Conservation (phyloP, 345 rosid genomes). For the Iberis pinnata region DNA sequence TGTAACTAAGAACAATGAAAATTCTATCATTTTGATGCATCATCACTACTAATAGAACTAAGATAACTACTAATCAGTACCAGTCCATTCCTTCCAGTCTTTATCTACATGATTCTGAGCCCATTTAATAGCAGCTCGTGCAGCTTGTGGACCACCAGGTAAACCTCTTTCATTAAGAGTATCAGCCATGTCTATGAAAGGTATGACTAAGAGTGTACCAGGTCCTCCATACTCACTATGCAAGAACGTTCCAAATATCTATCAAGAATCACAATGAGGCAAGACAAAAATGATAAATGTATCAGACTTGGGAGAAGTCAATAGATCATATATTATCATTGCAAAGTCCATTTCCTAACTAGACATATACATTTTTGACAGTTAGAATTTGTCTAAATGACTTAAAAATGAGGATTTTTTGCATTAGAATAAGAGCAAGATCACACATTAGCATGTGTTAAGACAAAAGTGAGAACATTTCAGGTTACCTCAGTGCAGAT, state of each 20-base stretch:
- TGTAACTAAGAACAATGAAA: background rate
- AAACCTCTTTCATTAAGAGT: slow-evolving; percentile 59
- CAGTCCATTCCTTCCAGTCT: slow-evolving; percentile 91
- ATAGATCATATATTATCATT: background rate
- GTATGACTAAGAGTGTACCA: slow-evolving; percentile 77
- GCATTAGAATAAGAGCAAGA: background rate
- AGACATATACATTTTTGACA: background rate
- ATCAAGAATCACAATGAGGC: slow-evolving; percentile 24
- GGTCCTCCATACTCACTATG: slow-evolving; percentile 87
- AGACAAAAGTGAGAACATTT: slow-evolving; percentile 4
- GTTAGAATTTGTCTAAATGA: too few species aligned
- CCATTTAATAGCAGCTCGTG: slow-evolving; percentile 88
- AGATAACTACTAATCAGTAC: slow-evolving; percentile 30
- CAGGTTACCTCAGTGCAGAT: slow-evolving; percentile 67
- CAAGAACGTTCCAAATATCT: slow-evolving; percentile 73
- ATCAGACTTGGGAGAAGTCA: too few species aligned
- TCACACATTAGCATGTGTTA: background rate
- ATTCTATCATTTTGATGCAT: background rate
- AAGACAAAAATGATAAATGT: too few species aligned
- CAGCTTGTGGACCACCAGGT: slow-evolving; percentile 91
- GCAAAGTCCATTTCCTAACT: background rate
- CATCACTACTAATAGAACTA: slow-evolving; percentile 6
- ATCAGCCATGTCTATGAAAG: slow-evolving; percentile 96
- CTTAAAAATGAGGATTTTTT: too few species aligned
- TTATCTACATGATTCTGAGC: slow-evolving; percentile 77